Evolutionary conservation across 2,329 filamentous ascomycete species (phyloP).

Genomic region (Xylaria sp.): DNA sequence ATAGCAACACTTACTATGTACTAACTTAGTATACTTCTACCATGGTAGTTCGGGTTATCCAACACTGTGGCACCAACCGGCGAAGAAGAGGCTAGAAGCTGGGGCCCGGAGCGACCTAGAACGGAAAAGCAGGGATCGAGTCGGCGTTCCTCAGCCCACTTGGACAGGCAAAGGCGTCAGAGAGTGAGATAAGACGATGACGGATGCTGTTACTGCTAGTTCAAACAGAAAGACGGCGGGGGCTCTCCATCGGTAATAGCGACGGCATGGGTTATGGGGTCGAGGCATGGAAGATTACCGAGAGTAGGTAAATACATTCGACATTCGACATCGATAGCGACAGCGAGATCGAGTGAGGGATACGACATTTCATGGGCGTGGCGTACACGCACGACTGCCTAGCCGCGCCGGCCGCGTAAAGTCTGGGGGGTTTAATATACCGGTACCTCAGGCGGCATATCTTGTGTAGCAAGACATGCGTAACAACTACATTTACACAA

Average conservation of each 20-base stretch:
- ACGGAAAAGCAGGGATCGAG: constrained; percentile 24
- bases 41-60: constrained; percentile 8
- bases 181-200: constrained; percentile 31
- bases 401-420: constrained; percentile 38
- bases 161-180: constrained; percentile 8
- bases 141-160: constrained; percentile 18
- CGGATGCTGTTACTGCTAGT: not conserved
- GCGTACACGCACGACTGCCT: constrained; percentile 12
- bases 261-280: not conserved
- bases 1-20: not conserved
- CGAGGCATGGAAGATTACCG: constrained; percentile 21
- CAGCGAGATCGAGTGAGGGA: no score
- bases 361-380: constrained; percentile 1
- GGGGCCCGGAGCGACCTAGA: constrained; percentile 22
- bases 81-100: constrained; percentile 22
- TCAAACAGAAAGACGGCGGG: not conserved
- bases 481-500: constrained; percentile 1
- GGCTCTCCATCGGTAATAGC: constrained; percentile 6
- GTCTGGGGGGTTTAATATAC: constrained; percentile 21
- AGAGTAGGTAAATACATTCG: constrained; percentile 15
- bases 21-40: not conserved
- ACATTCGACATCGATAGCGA: not conserved
- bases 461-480: constrained; percentile 19
- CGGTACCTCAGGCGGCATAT: constrained; percentile 17
- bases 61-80: constrained; percentile 30